Evolutionary conservation across 1,139 yeast species (phyloP).

Genomic region (Waltiozyma sp.): DNA sequence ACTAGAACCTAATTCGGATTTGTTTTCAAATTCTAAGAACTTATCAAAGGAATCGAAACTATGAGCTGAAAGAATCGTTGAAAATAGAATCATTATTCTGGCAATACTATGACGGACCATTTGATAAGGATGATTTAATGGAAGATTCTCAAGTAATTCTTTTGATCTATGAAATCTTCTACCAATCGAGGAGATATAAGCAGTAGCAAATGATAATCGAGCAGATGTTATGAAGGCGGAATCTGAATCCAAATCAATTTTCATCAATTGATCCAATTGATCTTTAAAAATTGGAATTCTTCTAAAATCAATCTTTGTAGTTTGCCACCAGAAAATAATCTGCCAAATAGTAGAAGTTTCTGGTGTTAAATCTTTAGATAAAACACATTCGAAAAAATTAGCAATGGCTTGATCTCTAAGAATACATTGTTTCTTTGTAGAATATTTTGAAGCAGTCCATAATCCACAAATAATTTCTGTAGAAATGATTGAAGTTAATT

Average conservation of each 20-base stretch:
- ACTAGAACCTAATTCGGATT: slow-evolving; percentile 25
- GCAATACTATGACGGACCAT: slow-evolving; percentile 69
- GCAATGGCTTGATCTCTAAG: slow-evolving; percentile 38
- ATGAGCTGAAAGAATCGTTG: slow-evolving; percentile 42
- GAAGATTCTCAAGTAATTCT: slow-evolving; percentile 31
- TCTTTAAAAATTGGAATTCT: slow-evolving; percentile 46
- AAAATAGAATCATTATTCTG: slow-evolving; percentile 44
- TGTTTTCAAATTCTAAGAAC: slow-evolving; percentile 31
- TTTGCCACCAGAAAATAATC: slow-evolving; percentile 66
- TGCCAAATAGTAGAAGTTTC: slow-evolving; percentile 74
- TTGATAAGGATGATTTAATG: slow-evolving; percentile 58
- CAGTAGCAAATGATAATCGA: slow-evolving; percentile 44
- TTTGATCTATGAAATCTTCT: slow-evolving; percentile 50
- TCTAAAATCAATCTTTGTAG: slow-evolving; percentile 54
- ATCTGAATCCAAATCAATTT: slow-evolving; percentile 42
- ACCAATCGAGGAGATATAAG: slow-evolving; percentile 42
- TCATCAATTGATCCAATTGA: slow-evolving; percentile 30
- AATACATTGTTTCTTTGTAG: slow-evolving; percentile 20
- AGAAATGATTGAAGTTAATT: slow-evolving; percentile 49
- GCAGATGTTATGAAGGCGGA: slow-evolving; percentile 64
- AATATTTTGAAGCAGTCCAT: slow-evolving; percentile 36
- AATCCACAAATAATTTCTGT: slow-evolving; percentile 55
- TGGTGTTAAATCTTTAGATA: slow-evolving; percentile 57
- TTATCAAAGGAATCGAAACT: slow-evolving; percentile 32
- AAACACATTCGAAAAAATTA: slow-evolving; percentile 33